Percentiles rank a stretch among this genome's conserved stretches.
Conservation (phyloP, 2,329 filamentous ascomycete genomes). For the Tolypocladium cylindrosporum region DNA sequence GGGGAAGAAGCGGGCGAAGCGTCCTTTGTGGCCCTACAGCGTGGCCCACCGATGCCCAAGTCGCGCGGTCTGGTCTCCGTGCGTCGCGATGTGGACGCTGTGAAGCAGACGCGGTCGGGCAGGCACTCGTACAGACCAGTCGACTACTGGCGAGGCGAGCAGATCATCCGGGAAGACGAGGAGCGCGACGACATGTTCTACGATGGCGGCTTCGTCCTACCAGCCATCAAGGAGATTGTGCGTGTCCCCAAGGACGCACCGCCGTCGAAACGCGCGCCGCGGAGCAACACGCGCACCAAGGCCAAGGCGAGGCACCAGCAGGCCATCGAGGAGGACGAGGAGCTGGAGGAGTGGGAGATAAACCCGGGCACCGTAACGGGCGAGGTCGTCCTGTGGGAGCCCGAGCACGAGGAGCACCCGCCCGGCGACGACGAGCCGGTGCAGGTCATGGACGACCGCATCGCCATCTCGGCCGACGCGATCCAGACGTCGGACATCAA, state of each 20-base stretch:
- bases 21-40: constrained; percentile 37
- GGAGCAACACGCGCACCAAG: constrained; percentile 18
- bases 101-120: constrained; percentile 61
- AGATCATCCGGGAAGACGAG: constrained; percentile 57
- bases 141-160: constrained; percentile 80
- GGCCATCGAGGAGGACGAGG: constrained; percentile 36
- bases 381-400: constrained; percentile 54
- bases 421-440: constrained; percentile 44
- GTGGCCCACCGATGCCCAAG: constrained; percentile 45
- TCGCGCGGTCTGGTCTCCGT: constrained; percentile 43
- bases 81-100: constrained; percentile 37
- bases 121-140: constrained; percentile 70
- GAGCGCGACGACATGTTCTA: constrained; percentile 38
- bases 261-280: constrained; percentile 12
- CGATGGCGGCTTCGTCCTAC: constrained; percentile 44
- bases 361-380: constrained; percentile 55
- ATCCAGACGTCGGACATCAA: constrained; percentile 49
- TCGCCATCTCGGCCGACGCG: constrained; percentile 45
- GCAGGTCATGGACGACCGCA: constrained; percentile 41
- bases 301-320: constrained; percentile 20
- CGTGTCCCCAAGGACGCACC: constrained; percentile 53
- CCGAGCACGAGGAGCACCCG: constrained; percentile 43
- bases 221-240: constrained; percentile 67
- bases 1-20: constrained; percentile 33
- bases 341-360: constrained; percentile 61